Evolutionary conservation across 2,329 filamentous ascomycete species (phyloP), one percentile per base, ranked within the genome.

Genomic region (Aspergillus thermomutatus): DNA sequence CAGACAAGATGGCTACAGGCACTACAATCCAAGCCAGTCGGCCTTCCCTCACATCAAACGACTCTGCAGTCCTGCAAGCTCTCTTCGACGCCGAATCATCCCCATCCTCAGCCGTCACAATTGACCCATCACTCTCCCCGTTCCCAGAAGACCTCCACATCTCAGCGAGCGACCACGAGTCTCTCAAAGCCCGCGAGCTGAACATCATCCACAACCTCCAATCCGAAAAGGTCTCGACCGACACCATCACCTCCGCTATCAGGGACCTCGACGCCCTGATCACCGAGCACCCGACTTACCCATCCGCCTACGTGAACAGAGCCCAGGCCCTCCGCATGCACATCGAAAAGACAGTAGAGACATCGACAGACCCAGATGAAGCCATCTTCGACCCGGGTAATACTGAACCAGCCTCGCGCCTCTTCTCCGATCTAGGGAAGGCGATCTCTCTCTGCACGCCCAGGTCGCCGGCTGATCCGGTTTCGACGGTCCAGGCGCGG

Each of bases 281-380:
- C 50, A 51, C 59, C 0, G 55, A 72, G 10, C 59, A 79, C 17
- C 79, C 80, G 4, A 67, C 69, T 7, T 86, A 85, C 58, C 80
- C 83, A 1, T 79, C 81, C 6, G 80, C 80, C 10, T 80, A 81
- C 55, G 75, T 80, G 50, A 85, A 86, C 60, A 78, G 82, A 46
- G 83, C 83, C 2, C 83, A 85, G 69, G 69, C 75, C 62, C 56
- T 71, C 1, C 72, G 78, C 5, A 62, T 79, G 43, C 65, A 75
- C 1, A 65, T 75, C 14, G 65, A 73, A 41, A 34, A 54, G 31
- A 52, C 45, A 41, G 34, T 19, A 17, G 27, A 28, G 41, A 5
- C 19, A 27, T 40, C 45, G 45, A 41, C 8, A 34, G 27, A 52
- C 14, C 7, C 50, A 17, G 60, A 68, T 6, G 61, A 60, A 14